Percentiles rank a stretch among this genome's conserved stretches.
Evolutionary conservation across 331 rosid genomes (phyloP).

Genomic region (Erythrophleum ivorense): DNA sequence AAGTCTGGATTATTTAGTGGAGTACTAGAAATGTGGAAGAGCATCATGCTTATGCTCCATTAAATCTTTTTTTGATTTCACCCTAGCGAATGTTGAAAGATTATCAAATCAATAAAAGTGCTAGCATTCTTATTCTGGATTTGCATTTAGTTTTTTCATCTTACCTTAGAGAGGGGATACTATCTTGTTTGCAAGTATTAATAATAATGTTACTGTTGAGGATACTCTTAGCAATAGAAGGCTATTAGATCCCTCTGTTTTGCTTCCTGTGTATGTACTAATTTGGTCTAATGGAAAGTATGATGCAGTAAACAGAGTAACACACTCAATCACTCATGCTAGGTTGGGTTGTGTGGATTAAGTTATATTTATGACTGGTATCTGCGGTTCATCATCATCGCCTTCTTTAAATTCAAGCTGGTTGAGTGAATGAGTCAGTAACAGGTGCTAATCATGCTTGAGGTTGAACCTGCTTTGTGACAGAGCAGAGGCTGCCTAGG

Average conservation of each 20-base stretch:
- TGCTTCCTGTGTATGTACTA: neutral
- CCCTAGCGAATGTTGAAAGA: neutral
- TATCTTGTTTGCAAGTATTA: neutral
- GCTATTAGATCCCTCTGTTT: slow-evolving; percentile 4
- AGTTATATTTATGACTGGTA: neutral
- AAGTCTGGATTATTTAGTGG: neutral
- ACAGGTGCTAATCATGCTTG: slow-evolving; percentile 54
- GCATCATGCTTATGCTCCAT: neutral
- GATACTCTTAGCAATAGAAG: slow-evolving; percentile 7
- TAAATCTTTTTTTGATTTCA: neutral
- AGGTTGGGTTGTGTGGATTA: neutral
- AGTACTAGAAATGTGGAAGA: neutral
- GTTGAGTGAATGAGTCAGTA: slow-evolving; percentile 33
- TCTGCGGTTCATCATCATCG: neutral
- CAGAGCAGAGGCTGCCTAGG: slow-evolving; percentile 96
- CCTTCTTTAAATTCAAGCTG: neutral
- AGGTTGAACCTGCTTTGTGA: slow-evolving; percentile 68
- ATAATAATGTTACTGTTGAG: neutral
- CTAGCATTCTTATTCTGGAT: slow-evolving; percentile 22
- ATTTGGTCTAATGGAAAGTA: slow-evolving; percentile 6
- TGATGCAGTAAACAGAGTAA: neutral
- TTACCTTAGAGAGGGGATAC: neutral
- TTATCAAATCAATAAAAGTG: slow-evolving; percentile 6
- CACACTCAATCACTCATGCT: neutral
- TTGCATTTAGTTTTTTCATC: slow-evolving; percentile 10